Conservation (phyloP, 345 rosid species). For the Erucastrum elatum region DNA sequence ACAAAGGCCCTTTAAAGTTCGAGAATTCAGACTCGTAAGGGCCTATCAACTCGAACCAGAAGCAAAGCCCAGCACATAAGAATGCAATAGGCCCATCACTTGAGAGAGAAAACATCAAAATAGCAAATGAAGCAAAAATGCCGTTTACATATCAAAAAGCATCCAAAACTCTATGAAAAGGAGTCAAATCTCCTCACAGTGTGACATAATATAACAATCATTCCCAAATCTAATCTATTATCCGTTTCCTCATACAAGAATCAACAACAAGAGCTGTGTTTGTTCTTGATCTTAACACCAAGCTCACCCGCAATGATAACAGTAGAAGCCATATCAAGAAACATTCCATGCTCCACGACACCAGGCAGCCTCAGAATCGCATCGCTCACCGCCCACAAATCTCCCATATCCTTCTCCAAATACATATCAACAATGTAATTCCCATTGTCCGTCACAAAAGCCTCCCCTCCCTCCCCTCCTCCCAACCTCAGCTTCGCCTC, state of each 20-base stretch:
- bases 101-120: not conserved
- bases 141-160: not conserved
- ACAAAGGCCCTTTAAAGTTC: not conserved
- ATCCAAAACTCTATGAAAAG: slow-evolving; percentile 18
- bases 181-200: slow-evolving; percentile 12
- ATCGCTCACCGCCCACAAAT: slow-evolving; percentile 67
- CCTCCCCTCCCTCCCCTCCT: slow-evolving; percentile 33
- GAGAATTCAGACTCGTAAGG: too few species aligned
- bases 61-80: slow-evolving; percentile 18
- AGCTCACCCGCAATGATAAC: slow-evolving; percentile 88
- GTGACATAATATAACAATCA: slow-evolving; percentile 1
- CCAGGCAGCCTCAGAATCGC: slow-evolving; percentile 78
- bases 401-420: slow-evolving; percentile 72
- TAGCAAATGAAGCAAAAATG: not conserved
- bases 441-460: slow-evolving; percentile 81
- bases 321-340: slow-evolving; percentile 89
- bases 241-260: not conserved
- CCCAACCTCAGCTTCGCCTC: slow-evolving; percentile 46
- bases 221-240: slow-evolving; percentile 1
- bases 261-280: slow-evolving; percentile 5
- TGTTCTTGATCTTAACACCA: slow-evolving; percentile 67
- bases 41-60: not conserved
- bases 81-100: not conserved
- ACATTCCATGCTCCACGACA: slow-evolving; percentile 95
- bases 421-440: slow-evolving; percentile 81